phyloP scores from a whole-genome alignment of 2,329 filamentous ascomycete genomes.

The Escovopsis sp. region DNA sequence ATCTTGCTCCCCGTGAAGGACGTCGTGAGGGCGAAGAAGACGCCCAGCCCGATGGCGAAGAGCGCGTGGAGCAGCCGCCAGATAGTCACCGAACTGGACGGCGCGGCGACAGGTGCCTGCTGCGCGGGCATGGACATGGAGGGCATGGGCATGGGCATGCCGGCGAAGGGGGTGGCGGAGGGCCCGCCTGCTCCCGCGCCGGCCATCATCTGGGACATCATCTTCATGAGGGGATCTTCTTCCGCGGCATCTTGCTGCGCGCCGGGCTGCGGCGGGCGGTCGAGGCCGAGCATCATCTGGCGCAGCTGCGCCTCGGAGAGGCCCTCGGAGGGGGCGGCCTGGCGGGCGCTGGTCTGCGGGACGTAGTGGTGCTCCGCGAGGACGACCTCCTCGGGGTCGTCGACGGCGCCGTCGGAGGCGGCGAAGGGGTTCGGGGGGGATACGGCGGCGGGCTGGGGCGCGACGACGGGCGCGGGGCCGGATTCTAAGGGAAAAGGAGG shows the following conservation, averaged over 20 bases:
- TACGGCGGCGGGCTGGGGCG: conserved; percentile 17
- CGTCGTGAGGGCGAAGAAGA: conserved; percentile 55
- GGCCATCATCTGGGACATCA: conserved; percentile 59
- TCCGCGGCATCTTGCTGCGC: conserved; percentile 11
- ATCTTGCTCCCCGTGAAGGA: conserved; percentile 53
- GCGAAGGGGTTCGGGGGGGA: conserved; percentile 14
- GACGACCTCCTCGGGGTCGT: conserved; percentile 62
- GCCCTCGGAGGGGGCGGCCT: conserved; percentile 19
- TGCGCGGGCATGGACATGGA: conserved; percentile 20
- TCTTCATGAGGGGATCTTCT: conserved; percentile 37
- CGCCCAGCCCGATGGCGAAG: conserved; percentile 52
- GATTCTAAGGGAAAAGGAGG: neutral
- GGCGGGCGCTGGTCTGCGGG: conserved; percentile 25
- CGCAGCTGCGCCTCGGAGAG: conserved; percentile 45
- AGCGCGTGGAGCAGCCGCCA: conserved; percentile 64
- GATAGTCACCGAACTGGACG: conserved; percentile 29
- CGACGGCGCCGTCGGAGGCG: conserved; percentile 22
- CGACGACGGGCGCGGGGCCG: conserved; percentile 6
- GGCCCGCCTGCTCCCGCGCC: conserved; percentile 11
- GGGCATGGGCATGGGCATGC: conserved; percentile 1
- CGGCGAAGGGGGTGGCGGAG: conserved; percentile 21
- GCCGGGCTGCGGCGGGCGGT: conserved; percentile 18
- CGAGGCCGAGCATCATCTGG: conserved; percentile 49
- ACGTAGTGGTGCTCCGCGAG: conserved; percentile 62
- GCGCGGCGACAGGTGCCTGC: conserved; percentile 18